Base-by-base conservation (phyloP, 2,329 filamentous ascomycete genomes). In the Xylaria sp. region DNA sequence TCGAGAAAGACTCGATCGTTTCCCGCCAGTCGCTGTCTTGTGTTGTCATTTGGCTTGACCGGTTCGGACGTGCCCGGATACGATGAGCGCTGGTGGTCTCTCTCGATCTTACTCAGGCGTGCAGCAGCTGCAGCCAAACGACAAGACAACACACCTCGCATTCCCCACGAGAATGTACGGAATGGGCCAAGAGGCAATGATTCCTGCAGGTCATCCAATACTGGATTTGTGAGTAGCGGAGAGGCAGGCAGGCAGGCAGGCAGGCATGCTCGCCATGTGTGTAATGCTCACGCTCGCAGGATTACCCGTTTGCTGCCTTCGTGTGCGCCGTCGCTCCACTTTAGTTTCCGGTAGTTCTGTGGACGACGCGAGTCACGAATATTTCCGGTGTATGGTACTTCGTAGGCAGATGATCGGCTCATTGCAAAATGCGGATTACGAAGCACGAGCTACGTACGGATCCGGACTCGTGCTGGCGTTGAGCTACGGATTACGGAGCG, bases 91-190 rank as follows among this genome's bases (percentile, higher is more conserved):
- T 54, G 56, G 58, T 18, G 34, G 54, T 39, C 2, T 46, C 10
- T 46, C 48, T 39, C 19, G 37, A 59, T 66, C 65, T 66, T 65
- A 66, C 61, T 66, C 61, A 66, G 65, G 55, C 59, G 44, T 66
- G 63, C 65, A 66, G 61, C 54, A 53, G 58, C 56, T 50, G 44
- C 37, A 39, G 42, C 18, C 34, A 54, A 57, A 58, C 53, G 52
- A 46, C 60, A 54, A 52, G 54, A 7, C 37, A 23, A 13, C 10
- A 10, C 46, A 44, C 5, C 23, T 4, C 23, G 23, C 30, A 44
- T 46, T 42, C 37, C 37, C 37, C 37, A 42, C 37, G 37, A 42
- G 37, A 30, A 34, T 9, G 44, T 30, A 51, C 47, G 10, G 18
- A 34, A 46, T 9, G 19, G 42, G 49, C 23, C 37, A 55, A n/a